Base-by-base conservation (phyloP, 129 eudicot species). In the Lonicera japonica region DNA sequence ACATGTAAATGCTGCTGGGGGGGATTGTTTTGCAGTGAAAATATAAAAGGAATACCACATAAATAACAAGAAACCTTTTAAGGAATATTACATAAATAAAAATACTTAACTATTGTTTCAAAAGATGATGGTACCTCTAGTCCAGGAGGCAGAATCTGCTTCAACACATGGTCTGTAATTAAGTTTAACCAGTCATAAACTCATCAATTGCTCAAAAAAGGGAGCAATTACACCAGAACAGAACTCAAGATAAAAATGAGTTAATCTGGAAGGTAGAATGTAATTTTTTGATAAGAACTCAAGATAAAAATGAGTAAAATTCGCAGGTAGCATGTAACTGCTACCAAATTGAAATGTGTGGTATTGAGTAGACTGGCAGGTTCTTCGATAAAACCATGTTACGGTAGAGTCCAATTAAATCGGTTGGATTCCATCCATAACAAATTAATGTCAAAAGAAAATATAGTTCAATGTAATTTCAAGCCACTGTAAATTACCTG, bases 91-190 rank as follows among this genome's bases (percentile, higher is more conserved):
- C 57, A 60, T 16, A 52, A 54, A 39, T n/a, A n/a, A 65, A 56
- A 61, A 67, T 74, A 87, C 99, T 94, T 88, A 85, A 81, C 99
- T 88, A 94, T 88, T 66, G 99, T 94, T 76, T 94, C 99, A 56
- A 94, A 94, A 61, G 99, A 94, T 62, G 99, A 88, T 22, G 96
- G 99, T 40, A 82, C 89, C 76, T 86, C 95, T 61, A 94, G 73
- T 68, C 89, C 96, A 64, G 88, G 75, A 29, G 99, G 99, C 51
- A 94, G 74, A 76, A 94, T 69, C 87, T 94, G 95, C 85, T 85
- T 94, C 74, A 88, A 73, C 69, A 94, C 85, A 63, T 88, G 84
- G 45, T 94, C 99, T 94, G 85, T 45, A 80, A 73, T 61, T 47
- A 53, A 66, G 57, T 11, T 52, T 1, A 61, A 34, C 54, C 59